Evolutionary conservation across 768 basidiomycete species (phyloP), one percentile per base, ranked within the genome.

Genomic region (Suillus tomentosus): DNA sequence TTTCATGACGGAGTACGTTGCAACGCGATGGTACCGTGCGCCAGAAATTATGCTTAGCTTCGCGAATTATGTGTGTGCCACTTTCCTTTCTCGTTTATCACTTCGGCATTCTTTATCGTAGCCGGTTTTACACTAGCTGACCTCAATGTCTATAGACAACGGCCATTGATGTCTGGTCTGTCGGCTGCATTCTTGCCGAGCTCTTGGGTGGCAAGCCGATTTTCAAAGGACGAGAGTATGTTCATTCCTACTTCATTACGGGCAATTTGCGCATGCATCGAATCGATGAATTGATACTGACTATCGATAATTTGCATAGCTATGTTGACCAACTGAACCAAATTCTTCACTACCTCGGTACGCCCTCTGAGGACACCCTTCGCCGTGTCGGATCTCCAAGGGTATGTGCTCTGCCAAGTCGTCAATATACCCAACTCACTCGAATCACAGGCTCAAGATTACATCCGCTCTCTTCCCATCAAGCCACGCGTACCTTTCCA

Each of bases 21-120:
- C 96, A n/a, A 99, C 96, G 9, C 84, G 96, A 63, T 99, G 96
- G 96, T 99, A 99, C 75, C 84, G 96, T 42, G 96, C 96, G 24
- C 96, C 97, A 0, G 97, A 99, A 79, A 99, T 99, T 78, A 99
- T 99, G 97, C 75, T 99, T 70, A 95, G 94, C 80, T 96, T 95
- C 70, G 93, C 93, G 24, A 95, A 95, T 79, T 95, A 95, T 72
- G 95, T 95, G 69, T 80, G 6, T 15, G 36, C 50, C 7, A 17
- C 14, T 48, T 22, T 2, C 34, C 14, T 27, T 11, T 48, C 43
- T 51, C 59, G 31, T 63, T 43, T n/a, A 42, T 42, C 17, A 19
- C 11, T 31, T 34, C 31, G 53, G 5, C 10, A 24, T 39, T 2
- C 8, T 58, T 5, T 13, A 17, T 40, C 17, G 15, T 27, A 24